These are phyloP conservation scores for Russula lepida DNA, from an alignment of 768 basidiomycete genomes.

Conservation along the genomic window DNA sequence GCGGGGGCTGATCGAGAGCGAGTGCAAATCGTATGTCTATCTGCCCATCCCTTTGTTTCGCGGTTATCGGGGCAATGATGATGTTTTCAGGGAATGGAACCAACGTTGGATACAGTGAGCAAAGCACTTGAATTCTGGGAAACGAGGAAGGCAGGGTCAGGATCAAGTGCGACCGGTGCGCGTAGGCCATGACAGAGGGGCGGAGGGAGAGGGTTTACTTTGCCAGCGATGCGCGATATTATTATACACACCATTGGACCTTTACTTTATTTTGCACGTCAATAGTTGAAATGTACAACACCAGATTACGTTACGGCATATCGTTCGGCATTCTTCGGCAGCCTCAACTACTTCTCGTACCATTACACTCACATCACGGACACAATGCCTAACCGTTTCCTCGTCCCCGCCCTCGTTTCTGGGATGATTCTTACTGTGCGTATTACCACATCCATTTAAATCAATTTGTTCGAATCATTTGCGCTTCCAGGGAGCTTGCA, in stretches of 20 bases:
- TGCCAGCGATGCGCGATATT: neutral
- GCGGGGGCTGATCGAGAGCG: constrained; percentile 53
- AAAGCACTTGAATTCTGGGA: constrained; percentile 53
- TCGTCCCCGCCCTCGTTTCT: constrained; percentile 70
- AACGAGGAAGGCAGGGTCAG: constrained; percentile 18
- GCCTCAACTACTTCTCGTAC: neutral
- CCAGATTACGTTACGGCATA: no score
- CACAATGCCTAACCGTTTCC: constrained; percentile 57
- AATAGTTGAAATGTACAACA: constrained; percentile 1
- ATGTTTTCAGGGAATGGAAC: constrained; percentile 59
- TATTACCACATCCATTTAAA: neutral
- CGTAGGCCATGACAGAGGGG: neutral
- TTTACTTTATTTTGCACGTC: neutral
- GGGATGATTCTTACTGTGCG: constrained; percentile 89
- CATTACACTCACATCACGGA: neutral
- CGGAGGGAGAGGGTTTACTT: neutral
- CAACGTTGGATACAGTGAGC: constrained; percentile 61
- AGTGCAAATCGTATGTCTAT: constrained; percentile 53
- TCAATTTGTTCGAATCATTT: neutral
- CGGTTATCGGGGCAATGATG: neutral
- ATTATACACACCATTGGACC: constrained; percentile 8
- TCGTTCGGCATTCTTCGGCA: neutral
- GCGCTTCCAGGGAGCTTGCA: constrained; percentile 55
- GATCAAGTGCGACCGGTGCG: neutral
- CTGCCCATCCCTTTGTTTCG: neutral